Percentiles rank a stretch among this genome's conserved stretches.
phyloP scores from a whole-genome alignment of 2,329 filamentous ascomycete genomes.

The Aschersonia sp. region DNA sequence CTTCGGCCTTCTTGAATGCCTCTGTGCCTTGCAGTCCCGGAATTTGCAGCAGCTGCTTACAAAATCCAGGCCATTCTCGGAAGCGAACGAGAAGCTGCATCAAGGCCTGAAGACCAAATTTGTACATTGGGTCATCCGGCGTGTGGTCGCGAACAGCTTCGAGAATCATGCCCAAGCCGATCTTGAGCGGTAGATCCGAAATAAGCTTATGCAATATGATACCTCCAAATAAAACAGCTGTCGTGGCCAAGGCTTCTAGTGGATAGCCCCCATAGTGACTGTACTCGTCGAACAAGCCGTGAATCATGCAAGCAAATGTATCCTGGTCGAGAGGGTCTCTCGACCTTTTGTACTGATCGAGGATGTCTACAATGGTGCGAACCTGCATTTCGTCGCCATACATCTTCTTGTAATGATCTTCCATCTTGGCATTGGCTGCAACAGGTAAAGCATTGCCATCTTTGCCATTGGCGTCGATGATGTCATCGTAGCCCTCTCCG shows the following conservation, averaged over 20 bases:
- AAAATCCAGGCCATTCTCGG: slow-evolving; percentile 91
- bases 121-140: slow-evolving; percentile 85
- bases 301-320: slow-evolving; percentile 96
- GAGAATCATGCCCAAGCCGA: slow-evolving; percentile 94
- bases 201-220: slow-evolving; percentile 91
- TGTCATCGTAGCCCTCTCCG: slow-evolving; percentile 78
- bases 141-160: slow-evolving; percentile 80
- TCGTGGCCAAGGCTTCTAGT: slow-evolving; percentile 87
- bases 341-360: slow-evolving; percentile 80
- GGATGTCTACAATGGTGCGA: slow-evolving; percentile 67
- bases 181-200: slow-evolving; percentile 77
- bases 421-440: slow-evolving; percentile 80
- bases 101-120: slow-evolving; percentile 89
- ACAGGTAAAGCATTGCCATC: slow-evolving; percentile 68
- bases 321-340: slow-evolving; percentile 76
- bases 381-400: slow-evolving; percentile 85
- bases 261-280: slow-evolving; percentile 92
- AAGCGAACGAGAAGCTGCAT: slow-evolving; percentile 76
- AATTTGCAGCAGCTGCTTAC: slow-evolving; percentile 69
- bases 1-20: slow-evolving; percentile 68
- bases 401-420: slow-evolving; percentile 96
- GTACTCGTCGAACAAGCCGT: slow-evolving; percentile 94
- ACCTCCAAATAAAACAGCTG: slow-evolving; percentile 88
- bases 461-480: slow-evolving; percentile 74
- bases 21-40: slow-evolving; percentile 72